Percentiles rank a stretch among this genome's conserved stretches.
Conservation (phyloP, 1,284 basidiomycete species). For the Leccinum colubrinum region DNA sequence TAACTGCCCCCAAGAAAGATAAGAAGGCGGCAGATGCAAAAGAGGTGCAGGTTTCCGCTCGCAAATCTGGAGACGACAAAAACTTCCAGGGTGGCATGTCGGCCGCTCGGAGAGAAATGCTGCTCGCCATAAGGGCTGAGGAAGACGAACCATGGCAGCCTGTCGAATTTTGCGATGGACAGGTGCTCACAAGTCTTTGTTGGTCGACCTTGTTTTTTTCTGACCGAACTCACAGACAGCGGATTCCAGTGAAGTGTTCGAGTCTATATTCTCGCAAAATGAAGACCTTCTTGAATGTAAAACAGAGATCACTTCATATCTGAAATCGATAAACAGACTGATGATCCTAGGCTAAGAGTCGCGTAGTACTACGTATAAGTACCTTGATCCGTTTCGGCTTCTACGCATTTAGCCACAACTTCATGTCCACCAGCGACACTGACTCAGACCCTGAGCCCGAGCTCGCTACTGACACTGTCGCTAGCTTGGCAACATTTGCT, state of each 20-base stretch:
- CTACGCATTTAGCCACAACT: background rate
- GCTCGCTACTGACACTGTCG: conserved; percentile 8
- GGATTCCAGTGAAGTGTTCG: conserved; percentile 55
- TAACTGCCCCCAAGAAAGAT: conserved; percentile 55
- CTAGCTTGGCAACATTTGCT: conserved; percentile 20
- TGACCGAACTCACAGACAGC: conserved; percentile 41
- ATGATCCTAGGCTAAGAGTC: background rate
- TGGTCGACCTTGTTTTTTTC: conserved; percentile 7
- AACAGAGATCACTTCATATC: conserved; percentile 57
- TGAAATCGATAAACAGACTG: conserved; percentile 60
- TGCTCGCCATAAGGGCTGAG: conserved; percentile 65
- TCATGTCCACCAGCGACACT: conserved; percentile 39
- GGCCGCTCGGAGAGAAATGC: conserved; percentile 65
- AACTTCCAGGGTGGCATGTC: conserved; percentile 58
- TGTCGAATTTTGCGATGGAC: conserved; percentile 59
- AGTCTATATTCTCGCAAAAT: conserved; percentile 60
- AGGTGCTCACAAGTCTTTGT: conserved; percentile 39
- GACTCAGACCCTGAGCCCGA: conserved; percentile 40
- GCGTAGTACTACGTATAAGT: background rate
- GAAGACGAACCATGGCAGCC: conserved; percentile 74
- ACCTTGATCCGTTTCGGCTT: conserved; percentile 1
- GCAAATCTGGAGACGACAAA: conserved; percentile 62
- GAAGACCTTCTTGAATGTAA: conserved; percentile 54
- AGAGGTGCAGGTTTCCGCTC: conserved; percentile 74
- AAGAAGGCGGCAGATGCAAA: conserved; percentile 53